These are phyloP conservation scores for Heliocybe sulcata DNA, from an alignment of 1,284 basidiomycete genomes.

Conservation along the genomic window DNA sequence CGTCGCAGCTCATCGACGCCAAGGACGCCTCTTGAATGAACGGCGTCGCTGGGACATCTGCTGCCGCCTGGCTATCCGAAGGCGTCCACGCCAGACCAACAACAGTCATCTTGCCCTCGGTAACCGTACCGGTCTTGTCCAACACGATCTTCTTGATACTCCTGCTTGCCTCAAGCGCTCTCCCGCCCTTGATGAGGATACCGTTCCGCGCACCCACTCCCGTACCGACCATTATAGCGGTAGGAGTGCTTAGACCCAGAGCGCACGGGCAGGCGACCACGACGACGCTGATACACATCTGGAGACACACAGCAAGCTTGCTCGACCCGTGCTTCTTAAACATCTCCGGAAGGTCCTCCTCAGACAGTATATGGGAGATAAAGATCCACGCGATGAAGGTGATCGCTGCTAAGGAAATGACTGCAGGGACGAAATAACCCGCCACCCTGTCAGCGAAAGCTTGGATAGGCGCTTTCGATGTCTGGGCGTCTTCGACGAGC, in stretches of 20 bases:
- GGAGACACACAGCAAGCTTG: conserved; percentile 89
- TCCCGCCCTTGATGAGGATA: conserved; percentile 96
- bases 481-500: conserved; percentile 97
- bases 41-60: conserved; percentile 15
- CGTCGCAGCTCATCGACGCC: conserved; percentile 50
- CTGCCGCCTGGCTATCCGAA: conserved; percentile 18
- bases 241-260: conserved; percentile 92
- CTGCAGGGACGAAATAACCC: conserved; percentile 91
- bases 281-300: conserved; percentile 96
- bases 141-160: conserved; percentile 78
- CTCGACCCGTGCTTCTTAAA: conserved; percentile 81
- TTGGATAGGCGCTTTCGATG: conserved; percentile 96
- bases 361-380: conserved; percentile 58
- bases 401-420: conserved; percentile 75
- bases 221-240: conserved; percentile 99
- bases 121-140: conserved; percentile 98
- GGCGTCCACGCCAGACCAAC: conserved; percentile 74
- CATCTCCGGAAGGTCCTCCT: conserved; percentile 68
- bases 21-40: conserved; percentile 28
- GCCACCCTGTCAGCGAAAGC: conserved; percentile 94
- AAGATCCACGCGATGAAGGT: conserved; percentile 88
- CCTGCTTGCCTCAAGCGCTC: conserved; percentile 88
- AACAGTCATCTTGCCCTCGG: conserved; percentile 78
- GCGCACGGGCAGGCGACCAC: conserved; percentile 99
- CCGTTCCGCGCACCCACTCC: conserved; percentile 96